Conservation (phyloP, 2,329 filamentous ascomycete species). For the Cladosporium sp. region DNA sequence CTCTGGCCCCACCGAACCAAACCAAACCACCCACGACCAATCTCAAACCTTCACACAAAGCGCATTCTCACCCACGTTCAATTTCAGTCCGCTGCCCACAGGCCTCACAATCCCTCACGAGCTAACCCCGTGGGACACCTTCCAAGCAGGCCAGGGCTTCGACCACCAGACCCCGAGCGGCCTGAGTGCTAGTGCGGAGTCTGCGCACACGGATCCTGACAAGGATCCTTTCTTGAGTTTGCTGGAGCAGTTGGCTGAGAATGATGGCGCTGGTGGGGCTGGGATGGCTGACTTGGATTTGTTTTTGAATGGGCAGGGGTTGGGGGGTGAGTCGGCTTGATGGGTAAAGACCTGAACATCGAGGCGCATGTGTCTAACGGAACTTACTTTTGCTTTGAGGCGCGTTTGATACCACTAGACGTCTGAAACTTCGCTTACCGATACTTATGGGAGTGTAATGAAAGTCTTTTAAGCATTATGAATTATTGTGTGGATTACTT, state of each 20-base stretch:
- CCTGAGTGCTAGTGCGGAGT: conserved; percentile 36
- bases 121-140: conserved; percentile 18
- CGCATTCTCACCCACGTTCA: conserved; percentile 40
- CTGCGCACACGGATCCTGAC: conserved; percentile 47
- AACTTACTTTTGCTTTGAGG: too few relatives aligned
- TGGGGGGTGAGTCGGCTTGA: conserved; percentile 1
- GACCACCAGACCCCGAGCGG: conserved; percentile 42
- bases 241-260: conserved; percentile 77
- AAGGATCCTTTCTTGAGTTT: conserved; percentile 77
- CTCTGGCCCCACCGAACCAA: conserved; percentile 2
- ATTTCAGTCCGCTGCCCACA: conserved; percentile 24
- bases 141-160: conserved; percentile 23
- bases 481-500: too few relatives aligned
- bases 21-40: conserved; percentile 6
- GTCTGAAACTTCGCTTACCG: too few relatives aligned
- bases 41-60: conserved; percentile 27
- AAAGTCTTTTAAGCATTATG: too few relatives aligned
- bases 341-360: too few relatives aligned
- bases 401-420: too few relatives aligned
- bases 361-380: too few relatives aligned
- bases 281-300: conserved; percentile 73
- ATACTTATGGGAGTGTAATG: too few relatives aligned
- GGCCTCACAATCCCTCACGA: conserved; percentile 12
- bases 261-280: conserved; percentile 61
- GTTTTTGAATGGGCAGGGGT: conserved; percentile 48